Base-by-base conservation (phyloP, 2,329 filamentous ascomycete species). In the Cyclaneusma minus region DNA sequence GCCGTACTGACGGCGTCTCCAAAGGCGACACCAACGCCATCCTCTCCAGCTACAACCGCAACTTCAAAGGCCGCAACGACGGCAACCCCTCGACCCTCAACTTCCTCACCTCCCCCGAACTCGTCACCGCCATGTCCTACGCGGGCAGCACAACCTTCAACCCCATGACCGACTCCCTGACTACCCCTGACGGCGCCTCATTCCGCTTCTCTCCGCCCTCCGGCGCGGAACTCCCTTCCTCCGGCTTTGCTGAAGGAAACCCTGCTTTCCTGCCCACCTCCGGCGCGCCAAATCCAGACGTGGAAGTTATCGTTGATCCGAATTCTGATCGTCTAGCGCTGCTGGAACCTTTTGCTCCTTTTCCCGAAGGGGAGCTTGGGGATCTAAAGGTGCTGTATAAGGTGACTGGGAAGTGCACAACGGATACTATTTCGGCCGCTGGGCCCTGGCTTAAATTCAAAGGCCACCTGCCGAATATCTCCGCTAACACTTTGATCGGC, bases 371-470 rank as follows among this genome's bases (percentile, higher is more conserved):
- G 2, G 85, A 98, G 28, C 67, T 95, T 16, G 59, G 64, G 21
- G 73, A 69, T 15, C 69, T 98, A 24, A 74, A 74, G 27, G 84
- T 98, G 11, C 75, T 98, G 10, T 87, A 92, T 63, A 95, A 95
- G 59, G 79, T 95, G 37, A 79, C 85, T 36, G 89, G 89, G 37
- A 93, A 98, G 59, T 98, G 89, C 64, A 98, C 89, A 30, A 98
- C 89, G 22, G 89, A 98, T 56, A 95, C 89, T 42, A 98, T 98
- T 55, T 95, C 85, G 19, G 87, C 87, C 17, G 87, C 87, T 1
- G 87, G 87, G 5, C 87, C 87, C 10, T 95, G 87, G 87, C 70
- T 98, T 40, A 95, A 95, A 58, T 98, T 95, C 71, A 95, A 95
- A 64, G 89, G 89, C 35, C 89, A 98, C 55, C 70, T 98, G 35